phyloP scores from a whole-genome alignment of 2,329 filamentous ascomycete species.

The Hypoxylon sp. region DNA sequence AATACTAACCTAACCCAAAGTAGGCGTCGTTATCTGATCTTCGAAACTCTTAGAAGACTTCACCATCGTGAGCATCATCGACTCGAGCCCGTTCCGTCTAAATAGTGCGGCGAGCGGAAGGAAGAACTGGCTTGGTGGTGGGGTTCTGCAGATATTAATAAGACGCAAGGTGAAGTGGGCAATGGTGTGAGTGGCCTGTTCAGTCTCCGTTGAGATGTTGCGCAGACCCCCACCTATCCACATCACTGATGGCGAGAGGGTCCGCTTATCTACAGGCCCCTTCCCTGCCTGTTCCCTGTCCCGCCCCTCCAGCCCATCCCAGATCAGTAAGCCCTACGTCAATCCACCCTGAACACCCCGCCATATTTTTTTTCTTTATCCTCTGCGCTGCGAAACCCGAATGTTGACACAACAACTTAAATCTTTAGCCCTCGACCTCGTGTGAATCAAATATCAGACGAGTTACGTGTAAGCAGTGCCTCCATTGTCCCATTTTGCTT shows the following conservation, averaged over 20 bases:
- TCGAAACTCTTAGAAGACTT: conserved; percentile 18
- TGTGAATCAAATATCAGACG: conserved; percentile 18
- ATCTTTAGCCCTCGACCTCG: conserved; percentile 1
- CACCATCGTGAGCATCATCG: conserved; percentile 35
- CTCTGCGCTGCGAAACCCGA: conserved; percentile 11
- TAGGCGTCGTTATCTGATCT: conserved; percentile 5
- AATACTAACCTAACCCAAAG: conserved; percentile 8
- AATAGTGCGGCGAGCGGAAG: conserved; percentile 1
- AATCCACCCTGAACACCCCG: conserved; percentile 42
- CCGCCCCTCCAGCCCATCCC: conserved; percentile 42
- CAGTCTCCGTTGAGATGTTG: conserved; percentile 29
- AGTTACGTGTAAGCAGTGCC: background rate
- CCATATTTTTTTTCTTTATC: conserved; percentile 24
- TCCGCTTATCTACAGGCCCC: conserved; percentile 28
- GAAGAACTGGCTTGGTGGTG: conserved; percentile 22
- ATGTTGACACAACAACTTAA: conserved; percentile 24
- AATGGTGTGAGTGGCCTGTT: background rate
- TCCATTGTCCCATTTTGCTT: background rate
- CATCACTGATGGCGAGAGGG: conserved; percentile 6
- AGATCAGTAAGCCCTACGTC: conserved; percentile 48
- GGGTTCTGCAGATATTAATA: conserved; percentile 29
- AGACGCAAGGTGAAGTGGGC: conserved; percentile 16
- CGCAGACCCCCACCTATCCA: conserved; percentile 39
- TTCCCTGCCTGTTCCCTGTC: conserved; percentile 38
- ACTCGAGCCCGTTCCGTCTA: conserved; percentile 14